Evolutionary conservation across 2,329 filamentous ascomycete species (phyloP).

Genomic region (Diaporthe batatas): DNA sequence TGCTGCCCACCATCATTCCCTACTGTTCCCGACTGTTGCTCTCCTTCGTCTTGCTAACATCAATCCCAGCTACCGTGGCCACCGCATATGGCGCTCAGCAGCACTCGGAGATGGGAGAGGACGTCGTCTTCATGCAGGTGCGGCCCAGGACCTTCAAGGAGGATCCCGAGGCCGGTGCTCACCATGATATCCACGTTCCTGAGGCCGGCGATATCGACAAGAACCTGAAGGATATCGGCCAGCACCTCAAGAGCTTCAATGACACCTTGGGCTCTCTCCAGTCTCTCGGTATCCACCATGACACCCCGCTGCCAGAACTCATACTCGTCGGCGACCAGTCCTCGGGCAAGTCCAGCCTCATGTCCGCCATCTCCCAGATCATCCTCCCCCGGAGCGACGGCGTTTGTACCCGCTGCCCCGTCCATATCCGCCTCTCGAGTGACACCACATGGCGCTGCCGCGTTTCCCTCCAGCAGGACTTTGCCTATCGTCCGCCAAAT

Average conservation of each 20-base stretch:
- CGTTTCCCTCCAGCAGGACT: slow-evolving; percentile 76
- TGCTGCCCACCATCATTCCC: neutral
- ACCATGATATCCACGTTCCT: slow-evolving; percentile 1
- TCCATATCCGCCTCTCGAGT: slow-evolving; percentile 80
- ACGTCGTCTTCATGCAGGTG: slow-evolving; percentile 49
- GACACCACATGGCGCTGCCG: slow-evolving; percentile 75
- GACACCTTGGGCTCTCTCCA: slow-evolving; percentile 77
- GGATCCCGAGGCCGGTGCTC: slow-evolving; percentile 10
- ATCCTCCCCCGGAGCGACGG: slow-evolving; percentile 78
- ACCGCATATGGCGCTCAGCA: slow-evolving; percentile 43
- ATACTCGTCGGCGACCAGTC: slow-evolving; percentile 89
- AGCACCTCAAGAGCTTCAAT: slow-evolving; percentile 74
- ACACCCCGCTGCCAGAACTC: slow-evolving; percentile 80
- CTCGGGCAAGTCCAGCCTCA: slow-evolving; percentile 81
- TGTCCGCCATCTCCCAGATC: slow-evolving; percentile 77
- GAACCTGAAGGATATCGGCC: slow-evolving; percentile 68
- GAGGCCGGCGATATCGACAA: slow-evolving; percentile 48
- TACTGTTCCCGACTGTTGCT: neutral
- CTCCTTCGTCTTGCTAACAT: neutral
- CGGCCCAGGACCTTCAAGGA: slow-evolving; percentile 38
- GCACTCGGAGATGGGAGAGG: slow-evolving; percentile 41
- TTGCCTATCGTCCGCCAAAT: slow-evolving; percentile 63
- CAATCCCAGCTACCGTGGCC: slow-evolving; percentile 48
- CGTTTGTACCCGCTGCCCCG: slow-evolving; percentile 84
- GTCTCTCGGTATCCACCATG: slow-evolving; percentile 78